Conservation (phyloP, 2,329 filamentous ascomycete genomes). For the Aureobasidium pullulans region DNA sequence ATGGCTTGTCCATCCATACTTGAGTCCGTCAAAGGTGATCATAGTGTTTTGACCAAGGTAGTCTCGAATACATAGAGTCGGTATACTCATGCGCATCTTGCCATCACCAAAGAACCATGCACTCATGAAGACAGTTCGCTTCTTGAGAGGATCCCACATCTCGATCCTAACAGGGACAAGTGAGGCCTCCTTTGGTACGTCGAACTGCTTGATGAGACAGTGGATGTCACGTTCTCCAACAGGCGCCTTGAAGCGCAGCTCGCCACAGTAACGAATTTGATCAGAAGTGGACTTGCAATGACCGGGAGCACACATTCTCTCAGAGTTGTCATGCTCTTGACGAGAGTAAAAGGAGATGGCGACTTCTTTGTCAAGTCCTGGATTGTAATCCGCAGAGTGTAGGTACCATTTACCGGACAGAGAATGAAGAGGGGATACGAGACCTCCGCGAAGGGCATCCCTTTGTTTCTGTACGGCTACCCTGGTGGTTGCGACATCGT, state of each 20-base stretch:
- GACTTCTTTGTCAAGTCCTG: too few relatives aligned
- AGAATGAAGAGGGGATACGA: background rate
- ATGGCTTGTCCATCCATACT: background rate
- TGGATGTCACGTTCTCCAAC: background rate
- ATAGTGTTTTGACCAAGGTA: background rate
- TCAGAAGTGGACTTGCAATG: background rate
- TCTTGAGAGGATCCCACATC: background rate
- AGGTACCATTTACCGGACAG: background rate
- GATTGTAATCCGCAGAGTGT: background rate
- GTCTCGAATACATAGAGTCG: background rate
- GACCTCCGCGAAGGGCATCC: background rate
- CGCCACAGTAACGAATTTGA: background rate
- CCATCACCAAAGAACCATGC: background rate
- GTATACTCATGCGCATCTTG: background rate
- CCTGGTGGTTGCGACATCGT: too few relatives aligned
- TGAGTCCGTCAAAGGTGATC: background rate
- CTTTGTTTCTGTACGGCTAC: background rate
- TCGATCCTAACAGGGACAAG: background rate
- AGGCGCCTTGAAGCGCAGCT: background rate
- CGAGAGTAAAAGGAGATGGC: background rate
- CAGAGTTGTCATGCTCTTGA: background rate
- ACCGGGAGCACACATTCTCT: background rate
- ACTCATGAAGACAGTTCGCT: background rate
- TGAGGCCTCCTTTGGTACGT: background rate
- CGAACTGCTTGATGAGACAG: background rate